These are phyloP conservation scores for Amoeboaphelidium occidentale DNA, from an alignment of 371 early-diverging fungal genomes.

Conservation along the genomic window DNA sequence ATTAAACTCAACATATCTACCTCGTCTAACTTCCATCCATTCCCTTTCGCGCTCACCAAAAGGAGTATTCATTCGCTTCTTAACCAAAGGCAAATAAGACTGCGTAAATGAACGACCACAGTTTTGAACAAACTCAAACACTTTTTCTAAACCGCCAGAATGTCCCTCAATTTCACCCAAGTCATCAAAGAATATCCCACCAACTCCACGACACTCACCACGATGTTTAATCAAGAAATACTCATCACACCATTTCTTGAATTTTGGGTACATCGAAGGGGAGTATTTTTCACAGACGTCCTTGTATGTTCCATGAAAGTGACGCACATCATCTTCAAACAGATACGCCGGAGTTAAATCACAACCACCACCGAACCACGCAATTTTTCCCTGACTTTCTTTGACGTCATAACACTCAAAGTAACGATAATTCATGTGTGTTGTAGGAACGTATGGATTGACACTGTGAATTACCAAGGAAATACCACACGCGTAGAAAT, in stretches of 20 bases:
- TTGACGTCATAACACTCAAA: constrained; percentile 48
- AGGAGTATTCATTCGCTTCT: constrained; percentile 32
- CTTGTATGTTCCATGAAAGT: constrained; percentile 53
- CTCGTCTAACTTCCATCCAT: constrained; percentile 67
- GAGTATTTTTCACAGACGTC: constrained; percentile 48
- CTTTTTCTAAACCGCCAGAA: constrained; percentile 27
- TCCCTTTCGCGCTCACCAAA: constrained; percentile 34
- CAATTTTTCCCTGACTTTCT: constrained; percentile 23
- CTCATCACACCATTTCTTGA: constrained; percentile 61
- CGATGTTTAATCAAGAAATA: constrained; percentile 57
- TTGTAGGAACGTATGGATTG: constrained; percentile 85
- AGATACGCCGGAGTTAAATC: constrained; percentile 59
- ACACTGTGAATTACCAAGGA: constrained; percentile 77
- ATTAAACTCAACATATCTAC: constrained; percentile 74
- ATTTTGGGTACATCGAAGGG: constrained; percentile 32
- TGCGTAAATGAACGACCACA: constrained; percentile 41
- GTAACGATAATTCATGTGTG: constrained; percentile 87
- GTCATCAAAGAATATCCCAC: constrained; percentile 73
- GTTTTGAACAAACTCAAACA: constrained; percentile 38
- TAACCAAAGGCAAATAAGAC: constrained; percentile 48
- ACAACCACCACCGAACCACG: constrained; percentile 62
- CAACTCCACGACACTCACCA: constrained; percentile 50
- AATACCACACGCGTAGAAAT: constrained; percentile 72
- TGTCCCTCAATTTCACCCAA: constrained; percentile 17
- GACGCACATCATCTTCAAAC: constrained; percentile 45